Evolutionary conservation across 257 asterid species (phyloP), one percentile per base, ranked within the genome.

Genomic region (Vinca minor): DNA sequence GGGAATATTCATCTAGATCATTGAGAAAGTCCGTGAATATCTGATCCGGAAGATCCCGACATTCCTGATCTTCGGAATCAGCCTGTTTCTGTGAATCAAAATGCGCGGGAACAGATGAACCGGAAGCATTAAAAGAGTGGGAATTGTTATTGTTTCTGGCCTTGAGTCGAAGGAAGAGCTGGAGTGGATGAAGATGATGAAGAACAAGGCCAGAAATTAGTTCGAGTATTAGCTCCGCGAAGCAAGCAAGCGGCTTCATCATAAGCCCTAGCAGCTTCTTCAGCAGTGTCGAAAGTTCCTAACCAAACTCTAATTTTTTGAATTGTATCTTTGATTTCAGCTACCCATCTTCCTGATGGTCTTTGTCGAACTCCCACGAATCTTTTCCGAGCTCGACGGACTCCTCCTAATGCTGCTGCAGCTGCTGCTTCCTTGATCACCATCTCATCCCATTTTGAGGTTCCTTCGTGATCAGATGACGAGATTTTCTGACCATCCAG

Each of bases 271-370:
- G 95, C 95, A 0, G 95, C 95, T 70, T 84, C 95, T 64, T 86
- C 95, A 2, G 95, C 91, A 3, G 95, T 86, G 81, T 86, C 91
- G 23, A 86, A 86, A 4, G 95, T 84, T 18, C 95, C 95, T 8
- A 87, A 39, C 95, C 92, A 87, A 71, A 87, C 89, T 55, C 95
- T 76, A 49, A 87, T 87, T 71, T 87, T 84, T 39, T 87, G 95
- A 48, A 82, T 87, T 23, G 95, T 87, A 63, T 87, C 91, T 64
- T 87, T 87, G 18, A 87, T 87, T 81, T 87, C 95, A 1, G 95
- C 92, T 67, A 87, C 95, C 95, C 95, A 87, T 52, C 89, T 82
- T 57, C 95, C 95, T 3, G 95, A 87, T 0, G 89, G 95, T 73
- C 92, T 74, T 68, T 87, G 95, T 28, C 95, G 77, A 28, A 87